Base-by-base conservation (phyloP, 164 flowering plant genomes). In the Nymphaea thermarum region DNA sequence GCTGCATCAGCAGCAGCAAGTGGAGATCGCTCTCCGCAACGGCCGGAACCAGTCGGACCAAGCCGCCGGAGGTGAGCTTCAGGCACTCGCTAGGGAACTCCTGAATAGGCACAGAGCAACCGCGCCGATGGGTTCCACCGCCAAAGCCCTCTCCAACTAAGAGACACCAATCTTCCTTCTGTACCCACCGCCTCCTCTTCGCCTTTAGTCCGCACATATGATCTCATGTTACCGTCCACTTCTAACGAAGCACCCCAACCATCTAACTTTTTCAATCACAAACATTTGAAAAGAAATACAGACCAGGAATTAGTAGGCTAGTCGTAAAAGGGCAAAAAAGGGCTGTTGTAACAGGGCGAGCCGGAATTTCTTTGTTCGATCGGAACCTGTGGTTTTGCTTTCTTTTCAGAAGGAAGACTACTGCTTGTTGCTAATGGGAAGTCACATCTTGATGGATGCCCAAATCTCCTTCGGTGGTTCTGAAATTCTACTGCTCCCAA, bases 21-120 rank as follows among this genome's bases (percentile, higher is more conserved):
- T 66, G 36, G 71, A 71, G n/a, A 2, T 41, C 64, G 64, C 64
- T 8, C 3, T 41, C 17, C 64, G 64, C 64, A 67, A 66, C 4
- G 53, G 60, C 62, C 73, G 81, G 60, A 71, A 65, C 70, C 66
- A 68, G 5, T 10, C 76, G 0, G 75, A 76, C 64, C 64, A 17
- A 41, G 17, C 73, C 36, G 43, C 76, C 2, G 81, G 80, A 0
- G 77, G 82, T 12, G 87, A 84, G 76, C 81, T 81, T 68, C 87
- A 85, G 44, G 79, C 81, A 18, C 71, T 87, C 68, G 84, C 88
- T 4, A 82, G 87, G 18, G 89, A 86, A 36, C 83, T 78, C 36
- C 78, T 85, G 41, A 82, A 76, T 5, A 72, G 94, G 66, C 85
- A 83, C 8, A 71, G 82, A 6, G 77, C 87, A 12, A 65, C 80